Conservation (phyloP, 75 land plant genomes). For the Isoetes taiwanensis region DNA sequence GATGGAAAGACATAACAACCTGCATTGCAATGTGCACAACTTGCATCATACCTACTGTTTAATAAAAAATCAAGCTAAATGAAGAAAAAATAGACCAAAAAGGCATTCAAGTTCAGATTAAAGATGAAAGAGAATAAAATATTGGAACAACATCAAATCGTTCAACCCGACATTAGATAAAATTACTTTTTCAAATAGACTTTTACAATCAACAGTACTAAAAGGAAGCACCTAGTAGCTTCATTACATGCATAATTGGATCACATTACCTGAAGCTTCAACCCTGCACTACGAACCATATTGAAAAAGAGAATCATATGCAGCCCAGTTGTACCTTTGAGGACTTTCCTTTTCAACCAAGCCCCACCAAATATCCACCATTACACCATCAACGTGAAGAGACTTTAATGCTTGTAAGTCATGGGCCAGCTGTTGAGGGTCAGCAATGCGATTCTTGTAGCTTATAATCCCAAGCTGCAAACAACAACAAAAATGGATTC, state of each 20-base stretch:
- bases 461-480: constrained; percentile 60
- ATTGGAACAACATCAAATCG: too few relatives aligned
- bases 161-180: too few relatives aligned
- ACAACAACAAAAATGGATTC: neutral
- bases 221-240: constrained; percentile 46
- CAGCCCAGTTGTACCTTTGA: constrained; percentile 45
- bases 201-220: too few relatives aligned
- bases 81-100: too few relatives aligned
- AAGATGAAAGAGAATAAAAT: too few relatives aligned
- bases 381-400: constrained; percentile 65
- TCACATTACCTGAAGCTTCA: constrained; percentile 41
- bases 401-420: constrained; percentile 53
- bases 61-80: too few relatives aligned
- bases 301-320: constrained; percentile 38
- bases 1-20: constrained; percentile 89
- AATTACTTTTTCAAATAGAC: too few relatives aligned
- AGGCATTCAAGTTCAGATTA: too few relatives aligned
- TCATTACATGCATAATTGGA: too few relatives aligned
- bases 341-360: constrained; percentile 39
- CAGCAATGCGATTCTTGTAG: constrained; percentile 57
- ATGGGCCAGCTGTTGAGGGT: constrained; percentile 44
- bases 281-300: constrained; percentile 42
- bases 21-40: too few relatives aligned
- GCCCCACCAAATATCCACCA: constrained; percentile 73
- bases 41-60: too few relatives aligned